phyloP scores from a whole-genome alignment of 306 rosid species.

The Fragaria vesca region DNA sequence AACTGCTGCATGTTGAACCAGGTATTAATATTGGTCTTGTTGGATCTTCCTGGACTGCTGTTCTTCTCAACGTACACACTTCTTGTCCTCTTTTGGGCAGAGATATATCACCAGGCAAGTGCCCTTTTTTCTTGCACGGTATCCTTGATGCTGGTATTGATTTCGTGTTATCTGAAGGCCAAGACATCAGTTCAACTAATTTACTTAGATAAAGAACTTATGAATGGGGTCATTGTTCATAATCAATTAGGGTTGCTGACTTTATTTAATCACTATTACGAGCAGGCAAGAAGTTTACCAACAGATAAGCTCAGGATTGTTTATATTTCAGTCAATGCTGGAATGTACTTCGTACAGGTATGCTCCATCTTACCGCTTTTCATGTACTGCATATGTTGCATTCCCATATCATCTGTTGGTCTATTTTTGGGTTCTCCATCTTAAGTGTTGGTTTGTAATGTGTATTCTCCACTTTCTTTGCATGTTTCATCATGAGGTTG shows the following conservation, averaged over 20 bases:
- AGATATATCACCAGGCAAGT: constrained; percentile 93
- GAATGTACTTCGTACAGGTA: constrained; percentile 79
- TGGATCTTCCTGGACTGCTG: constrained; percentile 87
- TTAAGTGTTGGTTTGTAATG: neutral
- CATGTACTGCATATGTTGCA: constrained; percentile 3
- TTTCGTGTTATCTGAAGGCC: neutral
- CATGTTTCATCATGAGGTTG: constrained; percentile 10
- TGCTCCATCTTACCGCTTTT: constrained; percentile 19
- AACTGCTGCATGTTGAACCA: constrained; percentile 44
- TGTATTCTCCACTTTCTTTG: neutral
- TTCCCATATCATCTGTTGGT: neutral
- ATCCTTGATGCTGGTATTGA: neutral
- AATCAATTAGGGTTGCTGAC: neutral
- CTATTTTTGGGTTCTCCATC: neutral
- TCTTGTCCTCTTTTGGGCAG: constrained; percentile 95
- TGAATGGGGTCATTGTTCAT: neutral
- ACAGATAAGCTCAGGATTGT: constrained; percentile 73
- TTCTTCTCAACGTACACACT: constrained; percentile 94
- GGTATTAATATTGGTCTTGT: constrained; percentile 58
- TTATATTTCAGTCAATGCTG: constrained; percentile 66
- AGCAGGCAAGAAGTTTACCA: constrained; percentile 90
- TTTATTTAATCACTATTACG: neutral
- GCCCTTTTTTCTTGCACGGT: constrained; percentile 14
- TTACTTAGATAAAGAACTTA: neutral
- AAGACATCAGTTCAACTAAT: neutral